Evolutionary conservation across 192 early-diverging fungal genomes (phyloP), one percentile per base, ranked within the genome.

Genomic region (Backusella morwellensis): DNA sequence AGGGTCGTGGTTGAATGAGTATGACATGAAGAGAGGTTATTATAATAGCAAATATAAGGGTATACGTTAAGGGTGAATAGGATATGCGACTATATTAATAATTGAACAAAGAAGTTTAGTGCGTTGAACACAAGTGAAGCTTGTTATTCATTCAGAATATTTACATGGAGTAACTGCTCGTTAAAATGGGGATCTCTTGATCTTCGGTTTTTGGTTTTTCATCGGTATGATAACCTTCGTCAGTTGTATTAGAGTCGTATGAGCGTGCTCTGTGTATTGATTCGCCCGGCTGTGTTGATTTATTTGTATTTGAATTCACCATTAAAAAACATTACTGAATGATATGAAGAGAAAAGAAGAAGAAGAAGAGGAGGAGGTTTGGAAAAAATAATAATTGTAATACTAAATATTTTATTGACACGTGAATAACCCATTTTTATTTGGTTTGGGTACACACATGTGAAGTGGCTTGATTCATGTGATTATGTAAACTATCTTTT

Each of bases 51-150:
- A 79, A 54, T 34, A 75, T 72, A 56, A 83, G 77, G 35, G 52
- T 59, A 76, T 83, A 83, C 35, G 81, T 79, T n/a, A 70, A 32
- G 6, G 78, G 75, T 23, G 81, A 74, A 72, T 83, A 83, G 5
- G 81, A 74, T 42, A 83, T 78, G 19, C 77, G 78, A 50, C 81
- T 83, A 36, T 21, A 52, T 15, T 44, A 14, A 17, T 44, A 5
- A 44, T 44, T 17, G n/a, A 56, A 54, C 19, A 54, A 56, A 2
- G 9, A 26, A 26, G n/a, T 63, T 63, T 63, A 29, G 54, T 56
- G 19, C 26, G 12, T 63, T 11, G 9, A 26, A 42, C 1, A 42
- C 21, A 26, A 59, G 54, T 11, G 0, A 26, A 63, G 23, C 12
- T 29, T 29, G 29, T 63, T 63, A 15, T 50, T 50, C 19, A 50